A percentile compares a stretch with the other conserved stretches of the same genome.
These are phyloP conservation scores for Tilletia caries DNA, from an alignment of 1,284 basidiomycete species.

Conservation along the genomic window DNA sequence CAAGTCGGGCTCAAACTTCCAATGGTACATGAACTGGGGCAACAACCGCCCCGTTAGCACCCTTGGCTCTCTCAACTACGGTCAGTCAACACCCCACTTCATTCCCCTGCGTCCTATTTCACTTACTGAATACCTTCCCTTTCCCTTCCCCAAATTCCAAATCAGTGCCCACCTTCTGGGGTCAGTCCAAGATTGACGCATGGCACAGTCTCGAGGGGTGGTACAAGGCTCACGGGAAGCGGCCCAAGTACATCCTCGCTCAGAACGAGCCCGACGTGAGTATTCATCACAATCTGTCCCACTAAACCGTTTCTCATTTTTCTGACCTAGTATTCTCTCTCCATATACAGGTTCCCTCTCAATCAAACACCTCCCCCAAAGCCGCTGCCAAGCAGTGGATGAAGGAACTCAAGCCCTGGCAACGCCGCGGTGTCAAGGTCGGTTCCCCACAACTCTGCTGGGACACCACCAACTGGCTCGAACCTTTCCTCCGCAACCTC, in stretches of 20 bases:
- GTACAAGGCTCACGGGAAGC: not conserved
- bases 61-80: conserved; percentile 27
- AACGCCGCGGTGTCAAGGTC: conserved; percentile 37
- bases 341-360: conserved; percentile 17
- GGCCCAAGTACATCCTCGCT: conserved; percentile 32
- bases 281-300: not conserved
- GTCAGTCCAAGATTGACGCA: conserved; percentile 23
- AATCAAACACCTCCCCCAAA: conserved; percentile 27
- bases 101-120: no score
- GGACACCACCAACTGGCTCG: conserved; percentile 40
- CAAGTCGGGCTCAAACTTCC: not conserved
- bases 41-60: not conserved
- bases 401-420: conserved; percentile 42
- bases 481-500: conserved; percentile 38
- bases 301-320: no score
- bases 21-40: conserved; percentile 10
- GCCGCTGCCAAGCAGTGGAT: conserved; percentile 40
- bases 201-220: conserved; percentile 2
- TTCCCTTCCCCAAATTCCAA: no score
- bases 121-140: no score
- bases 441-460: conserved; percentile 45
- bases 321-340: no score
- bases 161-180: conserved; percentile 47
- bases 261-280: conserved; percentile 48
- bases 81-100: no score